Base-by-base conservation (phyloP, 305 asterid species). In the Solanum hybrid region DNA sequence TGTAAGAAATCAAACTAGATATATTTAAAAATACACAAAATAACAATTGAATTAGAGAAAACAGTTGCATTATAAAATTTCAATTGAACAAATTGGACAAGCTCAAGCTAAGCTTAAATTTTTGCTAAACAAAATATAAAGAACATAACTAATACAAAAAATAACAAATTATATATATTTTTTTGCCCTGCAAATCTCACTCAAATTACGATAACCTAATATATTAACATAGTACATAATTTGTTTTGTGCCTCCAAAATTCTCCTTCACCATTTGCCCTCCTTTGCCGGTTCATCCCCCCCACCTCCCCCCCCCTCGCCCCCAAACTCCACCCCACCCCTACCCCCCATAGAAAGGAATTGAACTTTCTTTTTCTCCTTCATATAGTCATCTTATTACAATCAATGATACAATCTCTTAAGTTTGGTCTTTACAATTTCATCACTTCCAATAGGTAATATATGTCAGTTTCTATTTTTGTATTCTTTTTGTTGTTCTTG, bases 391-490 rank as follows among this genome's bases (percentile, higher is more conserved):
- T 51, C 66, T 51, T 31, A 76, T 76, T 76, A 76, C 4, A 76
- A 76, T 27, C 86, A 34, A 88, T 88, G 89, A 0, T 88, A 88
- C 89, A 88, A 56, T 79, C 75, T 32, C 35, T 88, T 10, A 88
- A 88, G 29, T 45, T 77, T 13, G 86, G 86, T 10, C 51, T 45
- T 17, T 56, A 27, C 38, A 38, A 66, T 34, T 56, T 38, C 85
- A n/a, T 34, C 78, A 24, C 36, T 51, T 35, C 51, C 64, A 34
- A 37, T 69, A n/a, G 78, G 89, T 75, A 45, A 13, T 31, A 64
- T 32, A 29, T 88, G 1, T 22, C 22, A 19, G 14, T 69, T 88
- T 26, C 31, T 27, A 14, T 79, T 64, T 35, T 64, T 88, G 14
- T 60, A 2, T 36, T 19, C 10, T 56, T 64, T 4, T 66, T 34